These are phyloP conservation scores for Solanum sejunctum DNA, from an alignment of 257 asterid species.

Conservation along the genomic window DNA sequence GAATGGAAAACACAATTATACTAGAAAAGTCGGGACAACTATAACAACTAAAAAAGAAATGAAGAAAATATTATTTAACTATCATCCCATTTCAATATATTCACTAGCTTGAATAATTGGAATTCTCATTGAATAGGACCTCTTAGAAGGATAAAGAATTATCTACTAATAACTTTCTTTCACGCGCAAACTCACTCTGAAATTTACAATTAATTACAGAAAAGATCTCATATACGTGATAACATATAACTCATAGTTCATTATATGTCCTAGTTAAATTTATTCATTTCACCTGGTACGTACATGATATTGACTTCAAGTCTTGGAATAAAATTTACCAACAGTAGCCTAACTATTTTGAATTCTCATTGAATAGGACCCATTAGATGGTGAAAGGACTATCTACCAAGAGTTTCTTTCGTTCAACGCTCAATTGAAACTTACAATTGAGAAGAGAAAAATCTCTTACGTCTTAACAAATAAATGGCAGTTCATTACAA, in stretches of 20 bases:
- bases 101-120: background rate
- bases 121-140: background rate
- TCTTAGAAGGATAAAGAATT: background rate
- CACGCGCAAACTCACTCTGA: too few relatives aligned
- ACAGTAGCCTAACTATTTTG: background rate
- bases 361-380: background rate
- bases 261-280: background rate
- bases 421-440: too few relatives aligned
- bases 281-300: background rate
- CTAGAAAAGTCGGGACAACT: too few relatives aligned
- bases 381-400: background rate
- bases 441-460: too few relatives aligned
- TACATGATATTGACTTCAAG: background rate
- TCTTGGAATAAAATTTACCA: background rate
- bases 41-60: too few relatives aligned
- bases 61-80: too few relatives aligned
- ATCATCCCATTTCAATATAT: background rate
- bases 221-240: background rate
- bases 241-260: background rate
- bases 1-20: too few relatives aligned
- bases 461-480: too few relatives aligned
- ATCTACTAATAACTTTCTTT: background rate
- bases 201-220: background rate
- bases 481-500: background rate
- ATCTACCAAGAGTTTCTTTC: background rate